Conservation (phyloP, 2,329 filamentous ascomycete species). For the Fusarium pininemorale region DNA sequence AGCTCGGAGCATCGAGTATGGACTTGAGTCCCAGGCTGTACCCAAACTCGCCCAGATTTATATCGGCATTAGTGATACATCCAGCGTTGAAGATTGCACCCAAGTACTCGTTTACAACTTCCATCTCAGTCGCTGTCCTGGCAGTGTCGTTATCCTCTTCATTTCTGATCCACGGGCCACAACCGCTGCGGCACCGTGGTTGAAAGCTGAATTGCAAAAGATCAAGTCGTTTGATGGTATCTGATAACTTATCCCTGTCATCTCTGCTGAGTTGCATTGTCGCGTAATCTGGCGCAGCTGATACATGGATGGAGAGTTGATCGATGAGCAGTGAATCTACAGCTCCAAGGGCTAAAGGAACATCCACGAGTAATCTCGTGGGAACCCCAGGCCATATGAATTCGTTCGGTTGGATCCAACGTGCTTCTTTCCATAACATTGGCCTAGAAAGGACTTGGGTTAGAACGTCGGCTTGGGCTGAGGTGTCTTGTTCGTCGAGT, state of each 20-base stretch:
- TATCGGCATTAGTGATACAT: not conserved
- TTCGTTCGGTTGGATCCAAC: not conserved
- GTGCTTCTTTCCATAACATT: not conserved
- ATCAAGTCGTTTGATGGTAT: not conserved
- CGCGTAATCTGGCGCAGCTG: not conserved
- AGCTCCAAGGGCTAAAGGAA: not conserved
- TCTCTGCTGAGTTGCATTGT: not conserved
- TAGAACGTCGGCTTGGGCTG: not conserved
- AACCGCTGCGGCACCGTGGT: not conserved
- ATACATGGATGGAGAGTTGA: not conserved
- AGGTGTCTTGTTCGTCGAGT: not conserved
- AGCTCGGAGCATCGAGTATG: not conserved
- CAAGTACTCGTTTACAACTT: not conserved
- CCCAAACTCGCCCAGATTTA: not conserved
- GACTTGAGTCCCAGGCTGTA: not conserved
- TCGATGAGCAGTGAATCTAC: not conserved
- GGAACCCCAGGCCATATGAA: not conserved
- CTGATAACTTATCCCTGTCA: rapidly evolving
- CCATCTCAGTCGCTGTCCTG: not conserved
- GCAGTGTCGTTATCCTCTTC: rapidly evolving
- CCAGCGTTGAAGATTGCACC: not conserved
- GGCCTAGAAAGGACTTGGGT: not conserved
- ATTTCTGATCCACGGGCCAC: not conserved
- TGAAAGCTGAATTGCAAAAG: not conserved
- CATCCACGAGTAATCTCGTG: not conserved